Conservation (phyloP, 78 protist genomes). For the Guillardia theta region DNA sequence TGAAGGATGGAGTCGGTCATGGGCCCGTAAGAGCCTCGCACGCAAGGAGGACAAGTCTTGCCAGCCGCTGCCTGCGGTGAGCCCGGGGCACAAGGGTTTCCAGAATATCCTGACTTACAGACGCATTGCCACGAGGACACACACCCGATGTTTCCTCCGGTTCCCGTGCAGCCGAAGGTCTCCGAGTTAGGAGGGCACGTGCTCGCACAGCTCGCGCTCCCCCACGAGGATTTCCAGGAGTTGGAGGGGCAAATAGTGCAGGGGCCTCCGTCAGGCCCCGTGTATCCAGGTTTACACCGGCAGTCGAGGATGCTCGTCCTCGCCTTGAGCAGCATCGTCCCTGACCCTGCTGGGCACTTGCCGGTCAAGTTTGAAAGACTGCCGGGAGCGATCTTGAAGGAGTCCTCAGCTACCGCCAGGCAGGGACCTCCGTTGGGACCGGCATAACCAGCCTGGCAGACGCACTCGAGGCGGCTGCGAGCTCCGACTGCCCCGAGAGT, state of each 20-base stretch:
- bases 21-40: not conserved
- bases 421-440: not conserved
- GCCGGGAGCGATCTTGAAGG: not conserved
- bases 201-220: not conserved
- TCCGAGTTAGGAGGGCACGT: not conserved
- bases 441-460: not conserved
- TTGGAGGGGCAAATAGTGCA: not conserved
- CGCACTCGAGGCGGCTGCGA: not conserved
- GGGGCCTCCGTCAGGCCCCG: not conserved
- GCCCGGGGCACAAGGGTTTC: not conserved
- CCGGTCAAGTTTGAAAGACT: not conserved
- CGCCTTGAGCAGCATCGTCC: not conserved
- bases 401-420: not conserved
- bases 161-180: not conserved
- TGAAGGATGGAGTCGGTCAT: too few species aligned
- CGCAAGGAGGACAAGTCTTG: not conserved
- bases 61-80: not conserved
- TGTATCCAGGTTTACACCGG: not conserved
- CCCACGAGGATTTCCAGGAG: not conserved
- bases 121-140: not conserved
- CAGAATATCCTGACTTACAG: not conserved
- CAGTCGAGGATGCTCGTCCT: not conserved
- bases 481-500: not conserved
- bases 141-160: not conserved
- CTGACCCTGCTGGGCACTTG: not conserved